Evolutionary conservation across 1,284 basidiomycete genomes (phyloP), one percentile per base, ranked within the genome.

Genomic region (Fomitopsis betulina): DNA sequence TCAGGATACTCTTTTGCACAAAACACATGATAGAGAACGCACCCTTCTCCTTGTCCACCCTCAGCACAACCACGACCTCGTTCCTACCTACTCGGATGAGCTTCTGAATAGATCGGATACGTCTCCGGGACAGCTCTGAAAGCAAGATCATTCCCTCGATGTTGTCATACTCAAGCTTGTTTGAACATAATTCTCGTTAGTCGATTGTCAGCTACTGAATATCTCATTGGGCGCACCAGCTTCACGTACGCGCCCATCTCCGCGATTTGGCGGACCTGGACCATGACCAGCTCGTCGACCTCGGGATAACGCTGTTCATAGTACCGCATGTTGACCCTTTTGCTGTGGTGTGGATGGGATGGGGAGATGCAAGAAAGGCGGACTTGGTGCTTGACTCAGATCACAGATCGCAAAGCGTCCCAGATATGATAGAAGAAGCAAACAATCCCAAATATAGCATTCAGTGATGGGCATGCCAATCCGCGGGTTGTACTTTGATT

Each of bases 231-330:
- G 79, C 91, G 68, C 65, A 96, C 94, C 67, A 99, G 83, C 75
- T 98, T 98, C 66, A 99, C 97, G 74, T 99, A 99, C 54, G 97
- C 96, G 57, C 97, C 96, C 96, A 98, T 99, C 76, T 99, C 96
- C 60, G 95, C 95, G 68, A 99, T 99, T 78, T 97, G 94, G 74
- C 94, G 93, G 64, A 99, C 96, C 75, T 98, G 96, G 50, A 98
- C 96, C 96, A 98, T 98, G 74, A 98, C 96, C 62, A 98, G 87
- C 75, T 98, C 93, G 74, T 99, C 96, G 58, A 97, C 92, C 75
- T 94, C 89, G 32, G 89, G 90, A 68, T 90, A 92, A 62, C 84
- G 82, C 68, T 86, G 85, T 70, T 89, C 85, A 71, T 92, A 93
- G 73, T 91, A 93, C 50, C 90, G 84, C 90, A 93, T 93, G 37